A percentile compares a stretch with the other conserved stretches of the same genome.
phyloP scores from a whole-genome alignment of 306 rosid species.

The Casuarina cunninghamiana region DNA sequence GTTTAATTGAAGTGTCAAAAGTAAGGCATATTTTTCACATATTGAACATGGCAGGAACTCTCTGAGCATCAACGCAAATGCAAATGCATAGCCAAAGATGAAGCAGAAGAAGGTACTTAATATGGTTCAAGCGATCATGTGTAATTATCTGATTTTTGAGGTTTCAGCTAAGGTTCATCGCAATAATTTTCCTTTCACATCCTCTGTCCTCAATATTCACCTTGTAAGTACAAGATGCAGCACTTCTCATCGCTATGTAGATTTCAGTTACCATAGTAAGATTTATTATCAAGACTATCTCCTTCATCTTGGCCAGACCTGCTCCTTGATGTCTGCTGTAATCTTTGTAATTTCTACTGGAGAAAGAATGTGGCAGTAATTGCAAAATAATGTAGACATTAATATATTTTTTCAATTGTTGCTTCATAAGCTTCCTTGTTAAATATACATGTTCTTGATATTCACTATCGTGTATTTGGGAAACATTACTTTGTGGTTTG shows the following conservation, averaged over 20 bases:
- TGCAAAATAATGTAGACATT: neutral
- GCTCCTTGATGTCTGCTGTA: neutral
- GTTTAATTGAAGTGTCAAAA: neutral
- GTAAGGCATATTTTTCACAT: neutral
- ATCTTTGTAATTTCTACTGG: neutral
- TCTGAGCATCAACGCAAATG: conserved; percentile 70
- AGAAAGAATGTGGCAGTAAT: neutral
- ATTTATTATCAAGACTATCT: conserved; percentile 18
- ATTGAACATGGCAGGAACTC: conserved; percentile 67
- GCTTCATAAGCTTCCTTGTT: neutral
- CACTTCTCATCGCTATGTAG: conserved; percentile 37
- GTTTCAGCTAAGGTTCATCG: conserved; percentile 32
- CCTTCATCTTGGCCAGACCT: neutral
- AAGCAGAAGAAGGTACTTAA: conserved; percentile 25
- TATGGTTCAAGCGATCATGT: conserved; percentile 21
- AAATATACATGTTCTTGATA: neutral
- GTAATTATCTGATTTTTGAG: conserved; percentile 37
- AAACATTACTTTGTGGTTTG: neutral
- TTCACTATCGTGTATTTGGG: neutral
- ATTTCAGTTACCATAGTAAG: conserved; percentile 16
- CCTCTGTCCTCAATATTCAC: conserved; percentile 12
- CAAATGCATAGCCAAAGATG: conserved; percentile 58
- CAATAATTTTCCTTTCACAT: conserved; percentile 13
- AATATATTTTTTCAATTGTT: neutral
- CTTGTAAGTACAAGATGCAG: conserved; percentile 31